Conservation (phyloP, 306 rosid genomes). For the Myrica gale region DNA sequence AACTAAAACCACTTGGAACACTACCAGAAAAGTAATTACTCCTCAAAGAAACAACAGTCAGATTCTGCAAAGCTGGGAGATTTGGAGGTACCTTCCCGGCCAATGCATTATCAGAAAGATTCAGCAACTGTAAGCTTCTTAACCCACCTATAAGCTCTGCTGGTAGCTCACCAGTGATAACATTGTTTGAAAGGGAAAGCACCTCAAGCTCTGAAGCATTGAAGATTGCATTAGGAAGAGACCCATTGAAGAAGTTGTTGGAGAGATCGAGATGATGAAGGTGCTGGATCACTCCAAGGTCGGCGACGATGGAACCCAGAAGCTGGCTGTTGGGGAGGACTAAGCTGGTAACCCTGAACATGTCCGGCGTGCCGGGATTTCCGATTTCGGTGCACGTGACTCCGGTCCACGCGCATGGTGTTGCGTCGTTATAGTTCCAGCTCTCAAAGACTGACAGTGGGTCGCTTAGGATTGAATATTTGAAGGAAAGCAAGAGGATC, state of each 20-base stretch:
- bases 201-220: slow-evolving; percentile 71
- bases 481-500: slow-evolving; percentile 63
- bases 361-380: slow-evolving; percentile 38
- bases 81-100: slow-evolving; percentile 62
- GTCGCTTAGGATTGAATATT: slow-evolving; percentile 71
- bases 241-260: slow-evolving; percentile 75
- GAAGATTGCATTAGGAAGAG: slow-evolving; percentile 64
- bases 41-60: slow-evolving; percentile 59
- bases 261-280: slow-evolving; percentile 83
- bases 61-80: slow-evolving; percentile 50
- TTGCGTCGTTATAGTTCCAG: slow-evolving; percentile 68
- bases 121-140: slow-evolving; percentile 57
- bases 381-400: slow-evolving; percentile 61
- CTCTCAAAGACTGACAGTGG: slow-evolving; percentile 56
- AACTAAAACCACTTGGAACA: slow-evolving; percentile 50
- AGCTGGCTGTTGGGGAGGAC: slow-evolving; percentile 63
- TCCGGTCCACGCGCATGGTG: slow-evolving; percentile 91
- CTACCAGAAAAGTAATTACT: slow-evolving; percentile 69
- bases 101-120: slow-evolving; percentile 82
- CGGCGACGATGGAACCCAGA: slow-evolving; percentile 70
- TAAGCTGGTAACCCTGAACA: slow-evolving; percentile 65
- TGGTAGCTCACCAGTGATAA: slow-evolving; percentile 71
- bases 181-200: slow-evolving; percentile 71
- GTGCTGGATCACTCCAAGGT: slow-evolving; percentile 57
- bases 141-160: slow-evolving; percentile 50